These are phyloP conservation scores for Dendrocalamus sinicus DNA, from an alignment of 176 grass and related monocot species.

Conservation along the genomic window DNA sequence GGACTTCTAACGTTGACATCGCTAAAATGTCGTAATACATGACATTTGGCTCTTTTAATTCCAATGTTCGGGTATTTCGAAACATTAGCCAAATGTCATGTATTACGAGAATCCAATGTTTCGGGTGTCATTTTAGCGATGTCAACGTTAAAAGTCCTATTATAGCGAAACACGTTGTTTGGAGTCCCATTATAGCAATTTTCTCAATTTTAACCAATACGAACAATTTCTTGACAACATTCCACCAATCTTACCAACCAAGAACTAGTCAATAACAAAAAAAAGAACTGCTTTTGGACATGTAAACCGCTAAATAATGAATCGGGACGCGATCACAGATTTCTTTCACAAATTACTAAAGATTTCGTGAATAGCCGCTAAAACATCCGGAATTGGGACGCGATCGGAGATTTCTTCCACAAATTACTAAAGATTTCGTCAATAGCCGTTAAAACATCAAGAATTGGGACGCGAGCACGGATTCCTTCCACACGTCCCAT, in stretches of 20 bases:
- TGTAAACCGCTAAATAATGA: conserved; percentile 23
- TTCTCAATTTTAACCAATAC: not conserved
- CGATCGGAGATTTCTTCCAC: not conserved
- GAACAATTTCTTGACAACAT: conserved; percentile 7
- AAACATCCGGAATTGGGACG: not conserved
- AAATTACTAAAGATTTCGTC: not conserved
- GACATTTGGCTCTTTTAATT: too few species aligned
- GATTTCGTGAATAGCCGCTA: not conserved
- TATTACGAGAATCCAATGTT: too few species aligned
- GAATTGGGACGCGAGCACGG: too few species aligned
- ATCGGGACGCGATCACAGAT: not conserved
- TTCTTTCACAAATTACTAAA: not conserved
- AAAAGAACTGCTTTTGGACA: not conserved
- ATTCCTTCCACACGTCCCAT: not conserved
- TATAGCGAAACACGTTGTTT: too few species aligned
- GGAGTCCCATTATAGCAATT: too few species aligned
- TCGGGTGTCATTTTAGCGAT: too few species aligned
- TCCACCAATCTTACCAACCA: conserved; percentile 1
- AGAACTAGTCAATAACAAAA: not conserved
- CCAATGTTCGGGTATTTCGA: too few species aligned
- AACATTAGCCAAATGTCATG: too few species aligned
- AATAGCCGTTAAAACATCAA: not conserved
- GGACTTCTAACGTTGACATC: too few species aligned
- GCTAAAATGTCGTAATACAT: too few species aligned
- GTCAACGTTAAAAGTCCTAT: too few species aligned